Base-by-base conservation (phyloP, 208 protist species). In the Tetramitus jugosus region DNA sequence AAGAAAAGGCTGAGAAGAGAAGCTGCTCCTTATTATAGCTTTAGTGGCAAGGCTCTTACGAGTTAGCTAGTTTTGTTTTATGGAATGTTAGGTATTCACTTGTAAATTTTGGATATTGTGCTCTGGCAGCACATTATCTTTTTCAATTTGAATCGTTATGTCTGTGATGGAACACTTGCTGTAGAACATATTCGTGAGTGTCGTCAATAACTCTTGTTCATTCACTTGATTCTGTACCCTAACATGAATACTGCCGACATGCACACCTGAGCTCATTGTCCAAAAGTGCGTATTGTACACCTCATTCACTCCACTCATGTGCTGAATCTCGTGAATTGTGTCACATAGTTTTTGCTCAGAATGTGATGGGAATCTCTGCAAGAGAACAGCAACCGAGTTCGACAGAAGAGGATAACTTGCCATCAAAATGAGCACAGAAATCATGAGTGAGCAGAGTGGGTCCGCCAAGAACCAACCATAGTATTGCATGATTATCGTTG, bases 391-490 rank as follows among this genome's bases (percentile, higher is more conserved):
- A 43, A n/a, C 10, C 2, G 45, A 43, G 42, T 23, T n/a, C 20
- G 3, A 43, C 7, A 76, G 20, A 45, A 94, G 82, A 26, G 91
- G 89, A 46, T 93, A 82, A 0, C 88, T 88, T 13, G 89, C 91
- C 26, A 86, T 37, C 2, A 91, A 80, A 79, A 93, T 90, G 49
- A 93, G 75, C 0, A 82, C 65, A 14, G 86, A 82, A 45, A 89
- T 92, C n/a, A 91, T 42, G 0, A 85, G 76, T 40, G 87, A 92
- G 77, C 86, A 92, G 71, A 93, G 85, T 0, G 91, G 86, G 80
- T 93, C 91, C 2, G 84, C 84, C 79, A 91, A 79, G 79, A 83
- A 87, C 35, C 78, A 80, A 3, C 82, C 85, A 60, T 87, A 90
- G 53, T 87, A 83, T 43, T 82, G 62, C 60, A 92, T 87, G n/a